Conservation (phyloP, 805 yeast species). For the Cyberlindnera maclurae region DNA sequence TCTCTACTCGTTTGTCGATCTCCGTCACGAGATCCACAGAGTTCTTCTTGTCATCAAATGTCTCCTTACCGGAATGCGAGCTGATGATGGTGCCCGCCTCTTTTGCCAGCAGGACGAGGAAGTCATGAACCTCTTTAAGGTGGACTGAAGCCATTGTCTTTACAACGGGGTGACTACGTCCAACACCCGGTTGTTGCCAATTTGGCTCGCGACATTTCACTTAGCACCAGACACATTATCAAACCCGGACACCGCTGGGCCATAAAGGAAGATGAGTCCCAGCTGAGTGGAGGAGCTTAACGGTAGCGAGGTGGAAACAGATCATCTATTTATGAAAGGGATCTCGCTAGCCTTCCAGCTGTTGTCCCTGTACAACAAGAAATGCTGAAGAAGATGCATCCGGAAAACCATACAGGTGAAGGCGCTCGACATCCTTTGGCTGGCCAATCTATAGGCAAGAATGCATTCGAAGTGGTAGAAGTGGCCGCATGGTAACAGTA, state of each 20-base stretch:
- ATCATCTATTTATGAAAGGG: neutral
- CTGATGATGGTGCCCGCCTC: conserved; percentile 29
- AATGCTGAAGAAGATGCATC: conserved; percentile 1
- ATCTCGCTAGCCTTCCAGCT: no score
- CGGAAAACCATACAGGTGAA: conserved; percentile 5
- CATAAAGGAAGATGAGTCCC: no score
- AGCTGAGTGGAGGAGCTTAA: no score
- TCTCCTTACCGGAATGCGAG: conserved; percentile 40
- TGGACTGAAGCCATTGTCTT: neutral
- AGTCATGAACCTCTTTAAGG: conserved; percentile 28
- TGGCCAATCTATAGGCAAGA: neutral
- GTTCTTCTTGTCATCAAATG: conserved; percentile 50
- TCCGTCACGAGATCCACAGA: conserved; percentile 59
- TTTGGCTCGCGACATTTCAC: no score
- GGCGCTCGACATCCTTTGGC: neutral
- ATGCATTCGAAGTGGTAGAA: conserved; percentile 4
- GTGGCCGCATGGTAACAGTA: conserved; percentile 7
- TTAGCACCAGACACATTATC: no score
- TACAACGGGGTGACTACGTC: no score
- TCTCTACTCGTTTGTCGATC: conserved; percentile 50
- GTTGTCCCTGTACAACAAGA: conserved; percentile 1
- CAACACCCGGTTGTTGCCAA: no score
- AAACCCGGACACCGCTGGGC: no score
- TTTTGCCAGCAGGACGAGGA: conserved; percentile 32
- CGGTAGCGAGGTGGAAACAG: no score